Conservation (phyloP, 306 rosid species). For the Adenanthera pavonina region DNA sequence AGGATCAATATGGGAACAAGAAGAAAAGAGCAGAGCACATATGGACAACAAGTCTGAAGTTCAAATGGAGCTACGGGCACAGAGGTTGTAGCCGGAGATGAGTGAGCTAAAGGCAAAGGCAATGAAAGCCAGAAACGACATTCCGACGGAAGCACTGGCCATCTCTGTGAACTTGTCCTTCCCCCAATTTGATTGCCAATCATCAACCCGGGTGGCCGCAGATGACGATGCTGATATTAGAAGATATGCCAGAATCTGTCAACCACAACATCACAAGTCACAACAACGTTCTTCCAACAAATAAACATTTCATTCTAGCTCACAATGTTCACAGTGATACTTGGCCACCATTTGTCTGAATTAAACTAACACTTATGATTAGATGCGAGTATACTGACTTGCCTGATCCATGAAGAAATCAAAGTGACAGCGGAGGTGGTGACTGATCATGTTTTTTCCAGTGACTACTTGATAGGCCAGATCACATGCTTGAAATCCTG, state of each 20-base stretch:
- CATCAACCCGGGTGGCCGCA: constrained; percentile 86
- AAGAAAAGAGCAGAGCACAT: neutral
- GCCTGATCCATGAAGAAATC: constrained; percentile 97
- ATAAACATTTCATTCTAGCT: neutral
- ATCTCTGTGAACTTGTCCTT: constrained; percentile 89
- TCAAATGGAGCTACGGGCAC: constrained; percentile 52
- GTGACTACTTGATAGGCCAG: constrained; percentile 53
- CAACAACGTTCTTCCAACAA: neutral
- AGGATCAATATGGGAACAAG: constrained; percentile 22
- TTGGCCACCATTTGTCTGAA: neutral
- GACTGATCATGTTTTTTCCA: constrained; percentile 55
- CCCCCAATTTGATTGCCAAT: constrained; percentile 99
- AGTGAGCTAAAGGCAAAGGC: constrained; percentile 93
- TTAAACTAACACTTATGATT: neutral
- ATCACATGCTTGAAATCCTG: constrained; percentile 71
- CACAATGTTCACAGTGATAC: neutral
- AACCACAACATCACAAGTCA: constrained; percentile 4
- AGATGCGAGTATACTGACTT: constrained; percentile 40
- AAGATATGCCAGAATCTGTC: constrained; percentile 89
- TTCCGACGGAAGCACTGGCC: constrained; percentile 88
- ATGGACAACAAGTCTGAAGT: constrained; percentile 19
- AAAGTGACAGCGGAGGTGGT: constrained; percentile 66
- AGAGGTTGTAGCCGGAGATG: constrained; percentile 84
- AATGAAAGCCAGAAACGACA: constrained; percentile 86
- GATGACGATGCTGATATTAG: constrained; percentile 93